phyloP scores from a whole-genome alignment of 768 basidiomycete genomes.

The Hypsizygus marmoreus region DNA sequence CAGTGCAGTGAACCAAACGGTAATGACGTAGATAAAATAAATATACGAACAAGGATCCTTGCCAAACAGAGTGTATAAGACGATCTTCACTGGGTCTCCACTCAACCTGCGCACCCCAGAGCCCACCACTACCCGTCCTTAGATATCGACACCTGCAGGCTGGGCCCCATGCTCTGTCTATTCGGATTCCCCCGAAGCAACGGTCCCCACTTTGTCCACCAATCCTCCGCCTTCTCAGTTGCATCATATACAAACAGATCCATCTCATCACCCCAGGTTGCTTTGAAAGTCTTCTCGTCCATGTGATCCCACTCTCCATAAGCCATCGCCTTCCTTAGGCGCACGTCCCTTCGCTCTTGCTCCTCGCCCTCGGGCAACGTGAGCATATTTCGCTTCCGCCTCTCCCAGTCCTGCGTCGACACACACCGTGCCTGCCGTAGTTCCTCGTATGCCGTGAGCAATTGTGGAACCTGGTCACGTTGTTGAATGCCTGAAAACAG shows the following conservation, averaged over 20 bases:
- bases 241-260: conserved; percentile 53
- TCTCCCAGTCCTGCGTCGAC: conserved; percentile 47
- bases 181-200: conserved; percentile 25
- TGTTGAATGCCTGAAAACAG: conserved; percentile 56
- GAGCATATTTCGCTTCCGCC: conserved; percentile 45
- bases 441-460: conserved; percentile 60
- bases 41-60: background rate
- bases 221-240: conserved; percentile 59
- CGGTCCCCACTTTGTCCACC: conserved; percentile 57
- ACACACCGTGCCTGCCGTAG: conserved; percentile 53
- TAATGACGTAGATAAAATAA: background rate
- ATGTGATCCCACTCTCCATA: conserved; percentile 39
- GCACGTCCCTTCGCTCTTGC: conserved; percentile 46
- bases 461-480: conserved; percentile 47
- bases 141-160: conserved; percentile 24
- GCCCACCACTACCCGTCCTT: conserved; percentile 10
- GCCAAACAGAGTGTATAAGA: background rate
- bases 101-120: background rate
- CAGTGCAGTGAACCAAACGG: too few species aligned
- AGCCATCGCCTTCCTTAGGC: conserved; percentile 36
- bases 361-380: conserved; percentile 43
- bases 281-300: conserved; percentile 46
- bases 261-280: conserved; percentile 55
- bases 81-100: background rate
- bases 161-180: conserved; percentile 14